These are phyloP conservation scores for Cucumis cinereus DNA, from an alignment of 306 rosid genomes.

Conservation along the genomic window DNA sequence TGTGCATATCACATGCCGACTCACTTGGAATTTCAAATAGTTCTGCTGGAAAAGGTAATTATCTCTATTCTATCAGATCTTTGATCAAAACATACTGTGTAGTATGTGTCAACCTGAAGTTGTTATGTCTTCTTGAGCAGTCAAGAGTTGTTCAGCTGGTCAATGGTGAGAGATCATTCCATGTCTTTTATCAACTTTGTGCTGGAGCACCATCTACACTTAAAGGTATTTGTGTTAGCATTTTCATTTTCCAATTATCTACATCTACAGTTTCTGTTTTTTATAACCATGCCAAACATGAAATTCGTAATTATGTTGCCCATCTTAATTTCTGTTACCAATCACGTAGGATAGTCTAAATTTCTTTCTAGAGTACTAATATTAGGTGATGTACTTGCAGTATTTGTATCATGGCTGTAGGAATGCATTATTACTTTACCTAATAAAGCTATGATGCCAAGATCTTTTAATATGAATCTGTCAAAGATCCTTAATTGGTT, in stretches of 20 bases:
- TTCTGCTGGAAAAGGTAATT: slow-evolving; percentile 80
- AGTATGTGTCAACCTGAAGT: slow-evolving; percentile 18
- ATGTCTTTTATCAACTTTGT: slow-evolving; percentile 91
- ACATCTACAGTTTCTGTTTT: not conserved
- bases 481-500: not conserved
- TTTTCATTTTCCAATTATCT: not conserved
- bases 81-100: slow-evolving; percentile 15
- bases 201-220: slow-evolving; percentile 66
- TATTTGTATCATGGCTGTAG: not conserved
- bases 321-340: not conserved
- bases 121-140: slow-evolving; percentile 35
- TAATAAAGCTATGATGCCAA: not conserved
- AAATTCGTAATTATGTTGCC: not conserved
- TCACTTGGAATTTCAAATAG: slow-evolving; percentile 28
- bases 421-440: not conserved
- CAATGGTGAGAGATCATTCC: slow-evolving; percentile 70
- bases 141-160: slow-evolving; percentile 80
- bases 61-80: slow-evolving; percentile 15
- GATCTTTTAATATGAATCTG: not conserved
- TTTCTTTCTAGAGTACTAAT: not conserved
- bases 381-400: not conserved
- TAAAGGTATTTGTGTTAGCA: slow-evolving; percentile 40
- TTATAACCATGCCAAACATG: not conserved
- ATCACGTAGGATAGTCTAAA: not conserved
- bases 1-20: slow-evolving; percentile 28